Evolutionary conservation across 164 flowering plant species (phyloP), one percentile per base, ranked within the genome.

Genomic region (Dillenia turbinata): DNA sequence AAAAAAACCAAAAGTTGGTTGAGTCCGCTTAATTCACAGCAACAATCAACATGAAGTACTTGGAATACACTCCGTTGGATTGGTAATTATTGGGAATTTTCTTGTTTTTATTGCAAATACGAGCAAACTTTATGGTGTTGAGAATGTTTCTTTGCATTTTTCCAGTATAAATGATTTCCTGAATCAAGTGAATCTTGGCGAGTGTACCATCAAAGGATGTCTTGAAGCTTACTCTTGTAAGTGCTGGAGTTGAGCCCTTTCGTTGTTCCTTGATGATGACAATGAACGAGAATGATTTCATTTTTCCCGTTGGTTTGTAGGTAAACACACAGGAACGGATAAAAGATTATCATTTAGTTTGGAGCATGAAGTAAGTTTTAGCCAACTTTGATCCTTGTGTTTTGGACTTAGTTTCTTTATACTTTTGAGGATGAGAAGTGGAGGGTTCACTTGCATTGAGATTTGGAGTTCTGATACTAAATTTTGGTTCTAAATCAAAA

Each of bases 211-310:
- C 64, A 85, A 78, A 77, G 96, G 92, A 60, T 77, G 77, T 49
- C 83, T 93, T 60, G 97, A 90, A 80, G 97, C 96, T 56, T 93
- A 89, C 75, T 89, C 97, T 47, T 93, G 98, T 93, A 73, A 78
- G 95, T 72, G 12, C 12, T 15, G 47, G 49, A 2, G 26, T 50
- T 17, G 10, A 12, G 10, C 44, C 33, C 33, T 26, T 26, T 26
- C 2, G 33, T 26, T 26, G 33, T 26, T 26, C 33, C 33, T 56
- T 55, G 24, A 44, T 24, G 10, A 10, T 24, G 12, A 44, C n/a
- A 54, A 15, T 54, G 56, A 14, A 14, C n/a, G 51, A 6, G 3
- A 62, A 11, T 48, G 24, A 44, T 53, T 15, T 26, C 33, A 26
- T 26, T 26, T 26, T 26, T 26, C 3, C 5, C 2, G 3, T 26